Evolutionary conservation across 208 protist genomes (phyloP).

Genomic region (Endotrypanum monterogeii): DNA sequence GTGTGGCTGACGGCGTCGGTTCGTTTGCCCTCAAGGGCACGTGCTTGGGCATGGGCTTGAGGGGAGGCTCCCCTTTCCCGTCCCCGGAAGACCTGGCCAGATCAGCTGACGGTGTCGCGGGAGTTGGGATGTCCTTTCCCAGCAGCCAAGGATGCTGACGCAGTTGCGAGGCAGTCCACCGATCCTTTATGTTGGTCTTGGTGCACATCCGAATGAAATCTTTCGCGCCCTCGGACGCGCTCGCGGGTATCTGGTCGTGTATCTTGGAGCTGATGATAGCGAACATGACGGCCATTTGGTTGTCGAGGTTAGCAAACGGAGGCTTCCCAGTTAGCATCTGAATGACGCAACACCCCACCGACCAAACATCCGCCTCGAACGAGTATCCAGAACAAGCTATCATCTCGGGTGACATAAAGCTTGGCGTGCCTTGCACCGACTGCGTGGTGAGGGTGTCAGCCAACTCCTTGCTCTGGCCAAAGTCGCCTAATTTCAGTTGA

Average conservation of each 20-base stretch:
- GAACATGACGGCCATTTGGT: slow-evolving; percentile 93
- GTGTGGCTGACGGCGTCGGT: neutral
- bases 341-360: slow-evolving; percentile 89
- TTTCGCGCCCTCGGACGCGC: slow-evolving; percentile 60
- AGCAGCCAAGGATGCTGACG: slow-evolving; percentile 77
- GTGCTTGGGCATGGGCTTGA: neutral
- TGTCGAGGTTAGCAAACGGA: slow-evolving; percentile 83
- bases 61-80: neutral
- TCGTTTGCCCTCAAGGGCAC: slow-evolving; percentile 6
- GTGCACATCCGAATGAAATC: slow-evolving; percentile 81
- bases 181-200: slow-evolving; percentile 63
- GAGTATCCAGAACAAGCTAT: slow-evolving; percentile 89
- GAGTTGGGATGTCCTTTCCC: slow-evolving; percentile 5
- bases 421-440: slow-evolving; percentile 89
- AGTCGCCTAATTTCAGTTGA: slow-evolving; percentile 88
- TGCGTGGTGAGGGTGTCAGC: slow-evolving; percentile 82
- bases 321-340: slow-evolving; percentile 91
- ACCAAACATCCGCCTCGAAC: slow-evolving; percentile 92
- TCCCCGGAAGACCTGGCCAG: slow-evolving; percentile 1
- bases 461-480: slow-evolving; percentile 90
- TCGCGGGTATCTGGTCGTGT: slow-evolving; percentile 66
- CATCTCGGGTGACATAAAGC: slow-evolving; percentile 95
- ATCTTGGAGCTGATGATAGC: slow-evolving; percentile 83
- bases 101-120: neutral
- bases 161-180: slow-evolving; percentile 63